phyloP scores from a whole-genome alignment of 768 basidiomycete genomes.

The Lactarius pseudohatsudake region DNA sequence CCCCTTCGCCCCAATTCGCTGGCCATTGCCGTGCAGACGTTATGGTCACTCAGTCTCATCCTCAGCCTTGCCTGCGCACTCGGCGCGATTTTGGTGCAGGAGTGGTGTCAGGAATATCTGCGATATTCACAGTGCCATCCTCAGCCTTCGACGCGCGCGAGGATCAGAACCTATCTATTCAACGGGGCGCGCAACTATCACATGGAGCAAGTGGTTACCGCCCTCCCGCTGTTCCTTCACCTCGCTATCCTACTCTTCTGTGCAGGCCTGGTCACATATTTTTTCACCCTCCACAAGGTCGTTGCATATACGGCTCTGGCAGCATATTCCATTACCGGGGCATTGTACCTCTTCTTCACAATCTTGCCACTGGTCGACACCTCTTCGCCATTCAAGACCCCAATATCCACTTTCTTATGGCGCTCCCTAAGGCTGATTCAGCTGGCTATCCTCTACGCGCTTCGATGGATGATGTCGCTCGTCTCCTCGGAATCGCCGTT shows the following conservation, averaged over 20 bases:
- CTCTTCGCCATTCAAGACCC: slow-evolving; percentile 27
- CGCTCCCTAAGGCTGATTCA: neutral
- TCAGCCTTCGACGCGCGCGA: slow-evolving; percentile 21
- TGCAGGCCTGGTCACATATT: slow-evolving; percentile 18
- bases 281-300: slow-evolving; percentile 20
- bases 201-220: slow-evolving; percentile 10
- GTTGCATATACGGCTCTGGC: slow-evolving; percentile 17
- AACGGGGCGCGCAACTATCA: slow-evolving; percentile 11
- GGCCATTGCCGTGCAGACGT: slow-evolving; percentile 7
- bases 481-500: neutral
- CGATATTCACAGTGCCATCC: slow-evolving; percentile 10
- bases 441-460: neutral
- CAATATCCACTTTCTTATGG: slow-evolving; percentile 22
- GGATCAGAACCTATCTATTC: slow-evolving; percentile 24
- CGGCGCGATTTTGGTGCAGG: slow-evolving; percentile 15
- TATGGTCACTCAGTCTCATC: slow-evolving; percentile 23
- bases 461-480: neutral
- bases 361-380: slow-evolving; percentile 17
- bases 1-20: neutral
- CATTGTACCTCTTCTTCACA: slow-evolving; percentile 16
- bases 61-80: slow-evolving; percentile 19
- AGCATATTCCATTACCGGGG: slow-evolving; percentile 2
- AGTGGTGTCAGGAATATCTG: slow-evolving; percentile 21
- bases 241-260: slow-evolving; percentile 26
- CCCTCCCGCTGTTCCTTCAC: slow-evolving; percentile 24